Percentiles rank a stretch among this genome's conserved stretches.
These are phyloP conservation scores for Hypoxylon crocopeplum DNA, from an alignment of 495 filamentous ascomycete species.

Conservation along the genomic window DNA sequence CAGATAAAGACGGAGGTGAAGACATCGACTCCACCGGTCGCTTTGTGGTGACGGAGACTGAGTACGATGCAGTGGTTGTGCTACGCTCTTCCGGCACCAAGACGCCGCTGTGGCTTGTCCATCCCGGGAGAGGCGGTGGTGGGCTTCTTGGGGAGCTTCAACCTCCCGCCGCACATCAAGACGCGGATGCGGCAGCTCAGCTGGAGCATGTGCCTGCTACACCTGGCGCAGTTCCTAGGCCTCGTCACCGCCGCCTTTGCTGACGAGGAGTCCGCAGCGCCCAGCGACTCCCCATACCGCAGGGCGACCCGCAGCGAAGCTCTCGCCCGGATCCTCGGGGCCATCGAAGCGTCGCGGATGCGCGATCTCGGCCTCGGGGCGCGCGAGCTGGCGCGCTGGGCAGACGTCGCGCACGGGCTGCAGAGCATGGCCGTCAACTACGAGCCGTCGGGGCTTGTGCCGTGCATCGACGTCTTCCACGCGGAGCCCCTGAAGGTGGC, in stretches of 20 bases:
- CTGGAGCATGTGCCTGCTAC: slow-evolving; percentile 54
- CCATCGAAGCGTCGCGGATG: background rate
- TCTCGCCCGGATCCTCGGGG: too few species aligned
- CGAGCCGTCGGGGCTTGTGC: slow-evolving; percentile 54
- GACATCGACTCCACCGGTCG: too few species aligned
- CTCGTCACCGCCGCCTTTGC: slow-evolving; percentile 46
- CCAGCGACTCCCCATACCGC: slow-evolving; percentile 13
- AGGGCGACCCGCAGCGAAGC: background rate
- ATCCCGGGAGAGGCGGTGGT: slow-evolving; percentile 54
- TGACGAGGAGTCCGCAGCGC: background rate
- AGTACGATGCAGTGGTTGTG: slow-evolving; percentile 57
- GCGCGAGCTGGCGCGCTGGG: slow-evolving; percentile 50
- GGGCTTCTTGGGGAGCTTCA: slow-evolving; percentile 45
- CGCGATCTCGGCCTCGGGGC: slow-evolving; percentile 15
- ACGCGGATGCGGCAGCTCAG: slow-evolving; percentile 55
- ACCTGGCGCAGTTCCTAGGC: slow-evolving; percentile 57
- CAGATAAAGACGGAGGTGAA: too few species aligned
- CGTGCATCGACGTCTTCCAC: slow-evolving; percentile 58
- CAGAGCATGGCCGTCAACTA: slow-evolving; percentile 59
- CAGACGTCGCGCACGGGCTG: slow-evolving; percentile 47
- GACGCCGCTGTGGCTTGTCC: slow-evolving; percentile 63
- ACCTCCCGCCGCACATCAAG: slow-evolving; percentile 63
- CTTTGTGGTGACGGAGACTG: slow-evolving; percentile 20
- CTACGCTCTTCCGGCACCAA: slow-evolving; percentile 53
- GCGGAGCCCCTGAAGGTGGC: slow-evolving; percentile 50